Evolutionary conservation across 768 basidiomycete species (phyloP).

Genomic region (Dentipellis sp.): DNA sequence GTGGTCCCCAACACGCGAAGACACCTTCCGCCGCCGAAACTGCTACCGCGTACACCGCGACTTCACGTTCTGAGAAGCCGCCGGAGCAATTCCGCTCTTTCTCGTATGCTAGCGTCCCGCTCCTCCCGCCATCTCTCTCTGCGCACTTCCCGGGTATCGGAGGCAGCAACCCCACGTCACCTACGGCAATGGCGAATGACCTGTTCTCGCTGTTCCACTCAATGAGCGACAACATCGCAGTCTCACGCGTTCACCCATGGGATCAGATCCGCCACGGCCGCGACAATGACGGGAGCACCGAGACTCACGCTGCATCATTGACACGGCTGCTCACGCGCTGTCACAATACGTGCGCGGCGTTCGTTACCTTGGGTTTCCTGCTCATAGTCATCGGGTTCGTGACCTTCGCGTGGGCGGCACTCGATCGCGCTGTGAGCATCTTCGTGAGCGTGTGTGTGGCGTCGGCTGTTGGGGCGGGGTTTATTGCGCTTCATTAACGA

Average conservation of each 20-base stretch:
- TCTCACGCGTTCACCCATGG: not conserved
- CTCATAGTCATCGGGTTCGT: constrained; percentile 7
- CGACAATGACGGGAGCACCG: not conserved
- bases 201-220: not conserved
- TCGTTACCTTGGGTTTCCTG: constrained; percentile 9
- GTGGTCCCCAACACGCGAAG: not conserved
- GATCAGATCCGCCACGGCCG: not conserved
- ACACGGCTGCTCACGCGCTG: constrained; percentile 8
- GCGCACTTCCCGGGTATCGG: not conserved
- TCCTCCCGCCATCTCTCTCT: not conserved
- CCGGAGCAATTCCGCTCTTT: not conserved
- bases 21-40: not conserved
- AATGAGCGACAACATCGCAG: not conserved
- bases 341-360: constrained; percentile 4
- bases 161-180: not conserved
- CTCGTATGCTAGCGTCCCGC: not conserved
- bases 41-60: not conserved
- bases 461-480: constrained; percentile 2
- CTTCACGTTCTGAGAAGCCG: not conserved
- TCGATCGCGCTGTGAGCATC: constrained; percentile 7
- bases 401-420: constrained; percentile 6
- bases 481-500: constrained; percentile 5
- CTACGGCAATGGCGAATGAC: not conserved
- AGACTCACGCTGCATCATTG: constrained; percentile 7
- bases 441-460: constrained; percentile 9